Conservation (phyloP, 2,329 filamentous ascomycete species). For the Colletotrichum sp. region DNA sequence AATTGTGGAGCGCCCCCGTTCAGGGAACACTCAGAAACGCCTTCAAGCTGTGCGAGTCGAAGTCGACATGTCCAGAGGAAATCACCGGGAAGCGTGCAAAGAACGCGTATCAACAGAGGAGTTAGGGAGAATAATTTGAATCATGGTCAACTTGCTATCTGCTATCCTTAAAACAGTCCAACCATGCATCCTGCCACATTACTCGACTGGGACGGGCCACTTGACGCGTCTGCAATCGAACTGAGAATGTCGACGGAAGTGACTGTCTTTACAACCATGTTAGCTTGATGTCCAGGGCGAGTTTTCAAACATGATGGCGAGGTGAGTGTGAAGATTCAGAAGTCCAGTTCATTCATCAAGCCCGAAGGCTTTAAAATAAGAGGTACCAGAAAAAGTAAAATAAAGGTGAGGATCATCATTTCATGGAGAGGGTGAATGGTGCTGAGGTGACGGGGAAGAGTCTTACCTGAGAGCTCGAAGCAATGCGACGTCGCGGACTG, state of each 20-base stretch:
- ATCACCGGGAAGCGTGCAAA: not conserved
- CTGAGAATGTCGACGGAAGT: not conserved
- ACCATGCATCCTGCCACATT: not conserved
- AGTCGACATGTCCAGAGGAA: not conserved
- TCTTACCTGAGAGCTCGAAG: constrained; percentile 35
- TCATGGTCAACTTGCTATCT: not conserved
- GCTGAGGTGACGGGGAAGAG: not conserved
- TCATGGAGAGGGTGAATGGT: constrained; percentile 25
- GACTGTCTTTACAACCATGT: not conserved
- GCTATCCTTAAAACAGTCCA: not conserved
- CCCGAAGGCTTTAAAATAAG: constrained; percentile 81
- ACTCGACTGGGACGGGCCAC: not conserved
- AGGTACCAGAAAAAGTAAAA: constrained; percentile 90
- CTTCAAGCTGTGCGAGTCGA: not conserved
- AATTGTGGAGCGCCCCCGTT: not conserved
- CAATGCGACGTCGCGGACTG: not conserved
- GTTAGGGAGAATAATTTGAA: not conserved
- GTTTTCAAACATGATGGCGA: not conserved
- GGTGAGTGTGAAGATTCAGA: constrained; percentile 61
- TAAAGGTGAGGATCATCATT: constrained; percentile 75
- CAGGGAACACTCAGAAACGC: not conserved
- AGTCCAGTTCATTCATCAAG: constrained; percentile 86
- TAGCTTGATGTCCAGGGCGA: not conserved
- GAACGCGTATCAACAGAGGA: not conserved
- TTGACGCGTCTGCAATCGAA: not conserved